Conservation (phyloP, 2,329 filamentous ascomycete species). For the Fusarium acutatum region DNA sequence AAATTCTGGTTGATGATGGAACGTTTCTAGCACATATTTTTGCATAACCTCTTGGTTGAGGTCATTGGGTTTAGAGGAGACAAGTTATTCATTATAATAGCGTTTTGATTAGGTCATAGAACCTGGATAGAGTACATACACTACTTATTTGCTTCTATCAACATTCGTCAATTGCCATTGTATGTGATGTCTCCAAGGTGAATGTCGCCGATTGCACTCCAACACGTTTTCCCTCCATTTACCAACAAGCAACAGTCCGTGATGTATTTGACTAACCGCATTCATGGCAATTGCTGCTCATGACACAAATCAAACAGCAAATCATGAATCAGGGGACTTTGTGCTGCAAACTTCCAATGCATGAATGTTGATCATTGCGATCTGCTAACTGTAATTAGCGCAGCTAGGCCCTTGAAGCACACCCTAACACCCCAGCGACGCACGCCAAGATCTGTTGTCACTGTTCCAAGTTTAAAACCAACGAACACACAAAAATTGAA, state of each 20-base stretch:
- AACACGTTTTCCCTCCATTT: too few relatives aligned
- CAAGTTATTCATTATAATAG: conserved; percentile 3
- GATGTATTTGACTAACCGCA: neutral
- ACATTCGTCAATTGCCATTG: neutral
- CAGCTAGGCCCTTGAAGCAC: neutral
- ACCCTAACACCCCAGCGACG: neutral
- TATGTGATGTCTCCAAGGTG: neutral
- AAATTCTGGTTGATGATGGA: neutral
- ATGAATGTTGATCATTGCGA: conserved; percentile 3
- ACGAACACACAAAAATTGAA: neutral
- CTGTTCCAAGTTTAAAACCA: neutral
- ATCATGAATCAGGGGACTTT: neutral
- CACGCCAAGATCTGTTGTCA: neutral
- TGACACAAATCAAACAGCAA: neutral
- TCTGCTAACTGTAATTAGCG: conserved; percentile 4
- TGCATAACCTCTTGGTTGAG: neutral
- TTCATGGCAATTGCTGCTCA: neutral
- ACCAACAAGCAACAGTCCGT: too few relatives aligned
- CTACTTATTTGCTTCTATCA: neutral
- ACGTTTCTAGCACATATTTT: neutral
- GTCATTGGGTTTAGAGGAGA: neutral
- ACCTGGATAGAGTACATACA: conserved; percentile 10
- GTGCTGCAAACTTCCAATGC: neutral
- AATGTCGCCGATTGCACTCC: accelerated
- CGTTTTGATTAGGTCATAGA: neutral